Conservation (phyloP, 1,139 yeast species). For the Pichia sp. region DNA sequence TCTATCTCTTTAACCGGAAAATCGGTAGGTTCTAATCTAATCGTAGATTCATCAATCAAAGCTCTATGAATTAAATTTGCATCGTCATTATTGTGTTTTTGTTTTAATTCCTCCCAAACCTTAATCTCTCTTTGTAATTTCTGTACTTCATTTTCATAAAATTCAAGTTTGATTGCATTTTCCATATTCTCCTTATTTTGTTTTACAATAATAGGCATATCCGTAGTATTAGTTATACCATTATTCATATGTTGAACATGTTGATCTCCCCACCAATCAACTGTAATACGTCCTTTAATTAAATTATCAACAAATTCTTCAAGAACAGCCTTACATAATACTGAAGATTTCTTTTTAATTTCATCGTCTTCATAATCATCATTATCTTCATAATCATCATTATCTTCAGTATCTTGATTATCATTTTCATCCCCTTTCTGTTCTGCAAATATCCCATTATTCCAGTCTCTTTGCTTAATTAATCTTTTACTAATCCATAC, state of each 20-base stretch:
- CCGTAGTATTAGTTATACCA: slow-evolving; percentile 6
- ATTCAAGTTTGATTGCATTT: slow-evolving; percentile 41
- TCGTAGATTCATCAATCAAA: background rate
- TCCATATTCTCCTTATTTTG: slow-evolving; percentile 57
- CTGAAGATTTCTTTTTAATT: slow-evolving; percentile 24
- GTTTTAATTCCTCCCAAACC: slow-evolving; percentile 8
- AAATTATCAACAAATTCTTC: slow-evolving; percentile 59
- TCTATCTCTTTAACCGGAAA: background rate
- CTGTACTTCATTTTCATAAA: slow-evolving; percentile 40
- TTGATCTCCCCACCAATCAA: slow-evolving; percentile 59
- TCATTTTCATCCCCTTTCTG: slow-evolving; percentile 27
- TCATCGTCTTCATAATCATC: slow-evolving; percentile 16
- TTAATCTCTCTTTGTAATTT: slow-evolving; percentile 41
- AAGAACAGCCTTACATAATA: slow-evolving; percentile 49
- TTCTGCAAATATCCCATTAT: background rate
- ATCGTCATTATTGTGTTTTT: background rate
- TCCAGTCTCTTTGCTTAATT: slow-evolving; percentile 5
- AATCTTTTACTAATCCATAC: slow-evolving; percentile 61
- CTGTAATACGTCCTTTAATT: slow-evolving; percentile 49
- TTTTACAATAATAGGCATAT: slow-evolving; percentile 28
- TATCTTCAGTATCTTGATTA: slow-evolving; percentile 5
- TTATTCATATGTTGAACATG: no score
- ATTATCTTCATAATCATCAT: slow-evolving; percentile 1
- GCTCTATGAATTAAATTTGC: background rate
- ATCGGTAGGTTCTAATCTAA: background rate